Base-by-base conservation (phyloP, 345 rosid genomes). In the Turritis glabra region DNA sequence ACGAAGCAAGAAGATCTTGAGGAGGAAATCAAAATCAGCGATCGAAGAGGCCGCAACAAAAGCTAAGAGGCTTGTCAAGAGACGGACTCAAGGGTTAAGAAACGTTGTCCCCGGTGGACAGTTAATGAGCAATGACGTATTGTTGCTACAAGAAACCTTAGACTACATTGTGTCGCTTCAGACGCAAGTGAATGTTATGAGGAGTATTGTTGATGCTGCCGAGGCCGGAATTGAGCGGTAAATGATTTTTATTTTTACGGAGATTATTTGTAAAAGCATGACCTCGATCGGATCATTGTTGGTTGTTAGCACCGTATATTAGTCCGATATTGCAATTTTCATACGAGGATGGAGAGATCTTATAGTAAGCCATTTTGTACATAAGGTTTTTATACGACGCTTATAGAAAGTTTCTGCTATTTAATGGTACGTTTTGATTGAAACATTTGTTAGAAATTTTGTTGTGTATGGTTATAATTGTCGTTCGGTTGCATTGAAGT, bases 181-280 rank as follows among this genome's bases (percentile, higher is more conserved):
- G 69, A 87, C 93, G 72, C 98, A 90, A 70, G 91, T 93, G 70
- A 93, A 84, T 80, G 92, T 84, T 62, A 93, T 93, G 97, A 80
- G 82, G 67, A 80, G 72, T 61, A 75, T 89, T 56, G 89, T 82
- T 72, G 72, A 68, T 55, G 84, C 81, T 69, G 50, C 67, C 48
- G 79, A 78, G 78, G 50, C 80, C 14, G 63, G 32, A 71, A 50
- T 27, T 65, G 62, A 65, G 19, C 17, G 54, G 69, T 72, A 77
- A 66, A 71, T 64, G 30, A 53, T 10, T 8, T 71, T 2, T 43
- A 4, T 51, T 19, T 35, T 18, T 26, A 12, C 21, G 11, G 60
- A 58, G 40, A 59, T 27, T 38, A 67, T 50, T 38, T 67, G 79
- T 29, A 54, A 67, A 67, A 60, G 30, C 62, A 29, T 40, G 55